A percentile compares a stretch with the other conserved stretches of the same genome.
Evolutionary conservation across 176 grass and related monocot genomes (phyloP).

Genomic region (Carex scoparia): DNA sequence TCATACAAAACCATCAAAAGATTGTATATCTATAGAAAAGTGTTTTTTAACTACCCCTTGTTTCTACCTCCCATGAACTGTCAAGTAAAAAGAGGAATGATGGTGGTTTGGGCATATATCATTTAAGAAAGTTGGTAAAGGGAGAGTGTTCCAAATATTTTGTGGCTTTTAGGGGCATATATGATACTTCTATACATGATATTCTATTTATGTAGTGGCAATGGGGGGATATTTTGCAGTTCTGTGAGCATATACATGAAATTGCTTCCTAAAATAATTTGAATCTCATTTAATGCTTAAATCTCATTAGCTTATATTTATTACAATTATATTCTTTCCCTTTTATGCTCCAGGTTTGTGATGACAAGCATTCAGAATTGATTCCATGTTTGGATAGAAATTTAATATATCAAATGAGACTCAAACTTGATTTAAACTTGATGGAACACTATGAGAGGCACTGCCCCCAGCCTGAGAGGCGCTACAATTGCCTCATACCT

Average conservation of each 20-base stretch:
- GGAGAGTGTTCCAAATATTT: not conserved
- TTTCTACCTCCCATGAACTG: not conserved
- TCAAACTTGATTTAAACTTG: slow-evolving; percentile 92
- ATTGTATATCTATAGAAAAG: not conserved
- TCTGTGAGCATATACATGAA: not conserved
- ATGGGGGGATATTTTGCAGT: not conserved
- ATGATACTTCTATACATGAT: not conserved
- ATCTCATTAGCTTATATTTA: not conserved
- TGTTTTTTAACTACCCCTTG: not conserved
- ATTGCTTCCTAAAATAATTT: not conserved
- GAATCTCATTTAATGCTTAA: not conserved
- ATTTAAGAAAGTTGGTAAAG: not conserved
- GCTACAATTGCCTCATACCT: slow-evolving; percentile 91
- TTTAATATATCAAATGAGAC: slow-evolving; percentile 93
- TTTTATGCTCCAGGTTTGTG: slow-evolving; percentile 59
- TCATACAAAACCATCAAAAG: not conserved
- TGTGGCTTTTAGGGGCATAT: too few species aligned
- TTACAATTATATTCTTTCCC: not conserved
- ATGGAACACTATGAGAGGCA: slow-evolving; percentile 99
- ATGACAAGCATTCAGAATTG: slow-evolving; percentile 86
- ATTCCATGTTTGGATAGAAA: slow-evolving; percentile 99
- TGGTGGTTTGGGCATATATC: not conserved
- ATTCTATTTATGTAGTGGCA: not conserved
- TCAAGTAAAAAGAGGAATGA: not conserved
- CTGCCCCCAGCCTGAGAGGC: slow-evolving; percentile 82